Evolutionary conservation across 179 eudicot genomes (phyloP).

Genomic region (Camellia oleifera): DNA sequence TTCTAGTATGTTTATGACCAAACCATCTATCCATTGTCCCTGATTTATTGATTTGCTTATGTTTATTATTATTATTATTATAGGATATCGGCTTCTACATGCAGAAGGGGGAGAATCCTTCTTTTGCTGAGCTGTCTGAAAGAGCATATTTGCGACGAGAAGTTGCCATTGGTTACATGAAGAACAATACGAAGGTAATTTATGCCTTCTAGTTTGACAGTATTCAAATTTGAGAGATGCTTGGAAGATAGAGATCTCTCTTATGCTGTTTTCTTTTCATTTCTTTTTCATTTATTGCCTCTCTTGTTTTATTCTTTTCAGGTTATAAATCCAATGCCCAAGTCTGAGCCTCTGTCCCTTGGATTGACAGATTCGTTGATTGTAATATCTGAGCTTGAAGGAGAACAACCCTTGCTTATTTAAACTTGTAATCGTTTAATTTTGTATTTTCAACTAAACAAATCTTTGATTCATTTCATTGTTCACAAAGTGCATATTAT

Average conservation of each 20-base stretch:
- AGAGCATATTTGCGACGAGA: constrained; percentile 72
- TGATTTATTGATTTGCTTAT: neutral
- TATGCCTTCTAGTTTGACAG: constrained; percentile 4
- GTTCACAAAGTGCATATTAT: too few species aligned
- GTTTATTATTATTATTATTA: constrained; percentile 15
- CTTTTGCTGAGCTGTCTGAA: constrained; percentile 69
- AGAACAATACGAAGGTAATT: constrained; percentile 61
- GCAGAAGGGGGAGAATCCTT: constrained; percentile 69
- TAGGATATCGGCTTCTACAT: constrained; percentile 77
- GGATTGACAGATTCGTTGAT: constrained; percentile 65
- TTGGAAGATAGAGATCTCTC: neutral
- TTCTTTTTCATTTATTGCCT: too few species aligned
- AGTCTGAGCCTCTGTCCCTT: constrained; percentile 73
- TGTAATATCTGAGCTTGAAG: constrained; percentile 95
- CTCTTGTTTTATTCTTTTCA: constrained; percentile 24
- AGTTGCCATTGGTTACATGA: constrained; percentile 79
- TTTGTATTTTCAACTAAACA: too few species aligned
- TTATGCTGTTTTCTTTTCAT: constrained; percentile 24
- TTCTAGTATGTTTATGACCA: neutral
- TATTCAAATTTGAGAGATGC: neutral
- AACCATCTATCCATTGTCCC: neutral
- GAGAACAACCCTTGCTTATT: constrained; percentile 60
- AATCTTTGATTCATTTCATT: too few species aligned
- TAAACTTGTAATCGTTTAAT: neutral
- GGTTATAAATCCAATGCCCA: constrained; percentile 85